phyloP scores from a whole-genome alignment of 441 rosid species.

The Sinapis alba region DNA sequence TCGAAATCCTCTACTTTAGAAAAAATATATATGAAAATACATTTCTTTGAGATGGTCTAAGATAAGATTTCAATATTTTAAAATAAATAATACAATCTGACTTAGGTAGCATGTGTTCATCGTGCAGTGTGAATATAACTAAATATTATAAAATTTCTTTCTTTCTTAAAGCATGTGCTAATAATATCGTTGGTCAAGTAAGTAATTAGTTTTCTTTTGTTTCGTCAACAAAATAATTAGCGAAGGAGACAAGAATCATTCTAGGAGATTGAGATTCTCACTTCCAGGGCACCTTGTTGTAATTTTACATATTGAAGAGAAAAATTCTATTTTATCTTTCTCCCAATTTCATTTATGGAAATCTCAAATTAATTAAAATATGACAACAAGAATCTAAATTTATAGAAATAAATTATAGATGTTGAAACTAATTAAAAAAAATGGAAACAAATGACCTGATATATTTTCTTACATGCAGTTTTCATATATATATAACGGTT shows the following conservation, averaged over 20 bases:
- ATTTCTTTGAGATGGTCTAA: neutral
- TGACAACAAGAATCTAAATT: neutral
- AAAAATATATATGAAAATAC: too few species aligned
- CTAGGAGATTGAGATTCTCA: constrained; percentile 18
- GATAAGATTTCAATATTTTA: neutral
- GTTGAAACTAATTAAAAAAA: neutral
- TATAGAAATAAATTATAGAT: neutral
- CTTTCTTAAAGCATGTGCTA: constrained; percentile 33
- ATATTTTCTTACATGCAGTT: neutral
- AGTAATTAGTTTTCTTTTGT: neutral
- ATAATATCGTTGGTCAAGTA: constrained; percentile 13
- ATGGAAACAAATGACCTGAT: neutral
- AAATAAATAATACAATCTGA: neutral
- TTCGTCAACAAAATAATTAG: constrained; percentile 19
- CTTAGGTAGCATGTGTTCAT: constrained; percentile 31
- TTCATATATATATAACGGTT: neutral
- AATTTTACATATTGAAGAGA: constrained; percentile 6
- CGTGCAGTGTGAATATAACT: constrained; percentile 36
- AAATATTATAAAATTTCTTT: constrained; percentile 7
- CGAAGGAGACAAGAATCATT: constrained; percentile 36
- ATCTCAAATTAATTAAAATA: constrained; percentile 1
- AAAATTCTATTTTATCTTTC: neutral
- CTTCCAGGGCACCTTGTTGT: constrained; percentile 2
- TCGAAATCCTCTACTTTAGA: too few species aligned
- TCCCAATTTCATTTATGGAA: neutral